Percentiles rank a stretch among this genome's conserved stretches.
phyloP scores from a whole-genome alignment of 2,329 filamentous ascomycete genomes.

The Penicillium sp. region DNA sequence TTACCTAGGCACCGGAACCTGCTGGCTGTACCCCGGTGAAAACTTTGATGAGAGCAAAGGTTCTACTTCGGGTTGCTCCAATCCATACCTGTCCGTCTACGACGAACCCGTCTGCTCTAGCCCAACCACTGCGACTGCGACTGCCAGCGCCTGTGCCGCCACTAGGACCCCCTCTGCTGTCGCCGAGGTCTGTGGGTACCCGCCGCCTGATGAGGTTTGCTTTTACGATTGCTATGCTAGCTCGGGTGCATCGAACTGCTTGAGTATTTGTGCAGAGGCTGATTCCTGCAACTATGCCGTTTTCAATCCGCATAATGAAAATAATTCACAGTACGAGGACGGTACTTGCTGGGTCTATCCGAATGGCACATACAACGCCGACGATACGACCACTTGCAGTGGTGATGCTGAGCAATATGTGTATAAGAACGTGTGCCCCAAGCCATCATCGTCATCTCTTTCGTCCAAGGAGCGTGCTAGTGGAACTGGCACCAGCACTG shows the following conservation, averaged over 20 bases:
- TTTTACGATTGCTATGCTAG: conserved; percentile 27
- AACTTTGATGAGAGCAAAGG: conserved; percentile 29
- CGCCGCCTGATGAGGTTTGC: conserved; percentile 30
- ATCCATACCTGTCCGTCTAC: conserved; percentile 27
- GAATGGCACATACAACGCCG: conserved; percentile 30
- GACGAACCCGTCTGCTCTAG: conserved; percentile 27
- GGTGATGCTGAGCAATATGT: conserved; percentile 33
- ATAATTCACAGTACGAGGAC: conserved; percentile 24
- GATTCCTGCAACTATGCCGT: conserved; percentile 34
- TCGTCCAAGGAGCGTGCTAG: conserved; percentile 10
- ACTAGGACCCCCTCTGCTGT: conserved; percentile 34
- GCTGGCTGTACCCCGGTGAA: conserved; percentile 37
- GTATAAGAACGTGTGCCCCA: conserved; percentile 37
- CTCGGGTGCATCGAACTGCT: conserved; percentile 27
- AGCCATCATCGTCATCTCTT: conserved; percentile 24
- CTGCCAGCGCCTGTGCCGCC: conserved; percentile 29
- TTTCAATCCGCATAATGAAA: conserved; percentile 27
- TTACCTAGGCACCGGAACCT: conserved; percentile 30
- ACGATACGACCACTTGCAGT: conserved; percentile 25
- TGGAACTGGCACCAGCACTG: conserved; percentile 16
- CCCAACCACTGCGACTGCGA: conserved; percentile 23
- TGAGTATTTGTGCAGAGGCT: conserved; percentile 29
- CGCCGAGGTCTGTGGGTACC: conserved; percentile 37
- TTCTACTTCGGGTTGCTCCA: conserved; percentile 23
- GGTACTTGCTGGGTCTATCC: conserved; percentile 39